Base-by-base conservation (phyloP, 2,329 filamentous ascomycete species). In the Falciphora oryzae region DNA sequence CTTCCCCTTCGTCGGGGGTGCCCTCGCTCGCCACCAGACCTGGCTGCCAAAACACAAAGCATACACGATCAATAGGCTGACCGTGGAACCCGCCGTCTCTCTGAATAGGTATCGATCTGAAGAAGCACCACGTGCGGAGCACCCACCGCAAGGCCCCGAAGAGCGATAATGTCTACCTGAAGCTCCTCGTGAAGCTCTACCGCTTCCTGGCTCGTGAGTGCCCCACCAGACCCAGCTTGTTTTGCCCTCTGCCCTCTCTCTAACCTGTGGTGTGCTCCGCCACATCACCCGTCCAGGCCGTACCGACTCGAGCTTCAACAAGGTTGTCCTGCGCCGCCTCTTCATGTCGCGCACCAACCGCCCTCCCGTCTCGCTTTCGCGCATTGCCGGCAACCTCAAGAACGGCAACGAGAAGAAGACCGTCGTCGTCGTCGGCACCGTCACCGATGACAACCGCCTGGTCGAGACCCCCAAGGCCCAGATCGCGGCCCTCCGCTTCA, bases 311-410 rank as follows among this genome's bases (percentile, higher is more conserved):
- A 87, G 87, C 83, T 99, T 99, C 91, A 99, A 99, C 91, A 96
- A 97, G 87, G 91, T 95, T 76, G 88, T 99, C 78, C 91, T 99
- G 76, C 93, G 94, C 80, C 92, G 95, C 77, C 90, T 99, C 68
- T 97, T 97, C 79, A 97, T 95, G 92, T 97, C 93, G 80, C 92
- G 93, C 83, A 97, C 96, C 84, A 98, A 98, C 91, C 91, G 93
- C 74, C 92, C 92, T 68, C 93, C 95, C 70, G 89, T 99, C 76
- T 97, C 93, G 68, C 86, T 99, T 76, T 97, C 93, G 72, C 91
- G 94, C 80, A 92, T 98, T 76, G 89, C 84, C 70, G 80, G 83
- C 77, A 91, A 90, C 81, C 80, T 86, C 75, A 81, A 80, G 76
- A 86, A 89, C 75, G 81, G 78, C 70, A 75, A 82, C 70, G 85